These are phyloP conservation scores for Wickerhamomyces ciferrii DNA, from an alignment of 805 yeast species.

Conservation along the genomic window DNA sequence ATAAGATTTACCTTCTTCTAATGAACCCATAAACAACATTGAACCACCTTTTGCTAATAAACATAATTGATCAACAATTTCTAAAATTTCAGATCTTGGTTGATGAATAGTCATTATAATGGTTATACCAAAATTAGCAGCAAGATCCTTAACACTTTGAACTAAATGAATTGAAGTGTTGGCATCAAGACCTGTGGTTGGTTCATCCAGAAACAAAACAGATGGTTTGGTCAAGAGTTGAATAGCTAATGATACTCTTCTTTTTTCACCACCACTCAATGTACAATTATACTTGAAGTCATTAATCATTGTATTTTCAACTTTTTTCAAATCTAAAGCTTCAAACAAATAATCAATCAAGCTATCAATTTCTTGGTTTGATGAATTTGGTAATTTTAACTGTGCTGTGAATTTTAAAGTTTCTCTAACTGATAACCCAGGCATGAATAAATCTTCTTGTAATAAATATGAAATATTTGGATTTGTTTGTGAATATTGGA, in stretches of 20 bases:
- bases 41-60: constrained; percentile 59
- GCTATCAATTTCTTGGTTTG: constrained; percentile 18
- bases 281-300: constrained; percentile 45
- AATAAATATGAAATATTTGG: constrained; percentile 54
- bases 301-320: constrained; percentile 60
- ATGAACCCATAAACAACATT: constrained; percentile 40
- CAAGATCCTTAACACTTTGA: constrained; percentile 50
- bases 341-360: constrained; percentile 19
- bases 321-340: constrained; percentile 58
- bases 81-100: constrained; percentile 76
- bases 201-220: constrained; percentile 75
- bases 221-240: constrained; percentile 78
- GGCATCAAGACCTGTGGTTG: constrained; percentile 86
- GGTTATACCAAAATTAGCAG: constrained; percentile 58
- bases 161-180: constrained; percentile 67
- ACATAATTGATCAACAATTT: constrained; percentile 63
- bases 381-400: constrained; percentile 50
- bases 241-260: constrained; percentile 74
- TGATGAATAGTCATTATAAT: constrained; percentile 79
- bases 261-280: constrained; percentile 81
- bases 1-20: constrained; percentile 35
- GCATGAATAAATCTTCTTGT: constrained; percentile 70
- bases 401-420: constrained; percentile 74
- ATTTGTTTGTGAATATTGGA: constrained; percentile 6
- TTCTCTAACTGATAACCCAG: constrained; percentile 70